These are phyloP conservation scores for Bothriochloa decipiens DNA, from an alignment of 176 grass and related monocot genomes.

Conservation along the genomic window DNA sequence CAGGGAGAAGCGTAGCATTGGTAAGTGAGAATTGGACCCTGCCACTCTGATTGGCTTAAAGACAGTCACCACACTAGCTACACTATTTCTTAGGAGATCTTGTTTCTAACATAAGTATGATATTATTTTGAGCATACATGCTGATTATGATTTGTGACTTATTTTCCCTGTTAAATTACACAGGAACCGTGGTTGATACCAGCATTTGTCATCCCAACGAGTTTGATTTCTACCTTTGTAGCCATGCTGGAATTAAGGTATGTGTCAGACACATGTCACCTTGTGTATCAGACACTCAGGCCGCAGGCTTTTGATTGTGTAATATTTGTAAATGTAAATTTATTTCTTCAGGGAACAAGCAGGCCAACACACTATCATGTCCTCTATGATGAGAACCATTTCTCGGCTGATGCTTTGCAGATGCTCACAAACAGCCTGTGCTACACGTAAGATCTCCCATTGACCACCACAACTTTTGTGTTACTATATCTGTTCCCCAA, in stretches of 20 bases:
- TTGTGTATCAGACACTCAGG: neutral
- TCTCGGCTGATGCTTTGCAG: constrained; percentile 21
- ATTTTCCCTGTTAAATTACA: neutral
- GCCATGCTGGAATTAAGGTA: constrained; percentile 70
- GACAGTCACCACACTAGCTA: neutral
- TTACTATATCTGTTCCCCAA: neutral
- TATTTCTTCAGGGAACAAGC: constrained; percentile 18
- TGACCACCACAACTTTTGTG: neutral
- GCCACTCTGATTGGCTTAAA: neutral
- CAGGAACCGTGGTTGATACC: constrained; percentile 78
- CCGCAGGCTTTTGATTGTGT: neutral
- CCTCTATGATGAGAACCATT: constrained; percentile 4
- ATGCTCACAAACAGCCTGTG: constrained; percentile 16
- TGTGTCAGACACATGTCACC: neutral
- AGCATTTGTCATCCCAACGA: constrained; percentile 72
- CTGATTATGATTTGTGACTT: neutral
- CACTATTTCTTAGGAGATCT: neutral
- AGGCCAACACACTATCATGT: constrained; percentile 31
- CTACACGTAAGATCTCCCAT: constrained; percentile 61
- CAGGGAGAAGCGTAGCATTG: neutral
- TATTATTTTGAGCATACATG: neutral
- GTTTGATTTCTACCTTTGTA: constrained; percentile 92
- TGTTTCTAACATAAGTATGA: neutral
- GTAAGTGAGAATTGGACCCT: neutral
- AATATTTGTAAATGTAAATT: neutral